Evolutionary conservation across 306 rosid genomes (phyloP).

Genomic region (Luffa acutangula): DNA sequence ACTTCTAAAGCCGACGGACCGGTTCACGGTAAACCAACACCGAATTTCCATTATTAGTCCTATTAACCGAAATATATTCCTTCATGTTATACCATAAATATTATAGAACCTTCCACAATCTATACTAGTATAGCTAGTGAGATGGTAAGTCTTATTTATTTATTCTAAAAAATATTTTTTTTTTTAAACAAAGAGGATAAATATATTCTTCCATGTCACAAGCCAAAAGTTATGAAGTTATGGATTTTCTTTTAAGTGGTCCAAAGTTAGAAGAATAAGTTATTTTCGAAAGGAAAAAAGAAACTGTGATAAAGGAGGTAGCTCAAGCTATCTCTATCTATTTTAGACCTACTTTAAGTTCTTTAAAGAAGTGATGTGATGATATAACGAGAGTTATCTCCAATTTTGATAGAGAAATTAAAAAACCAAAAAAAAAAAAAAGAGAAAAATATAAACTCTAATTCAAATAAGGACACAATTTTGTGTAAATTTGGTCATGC

Average conservation of each 20-base stretch:
- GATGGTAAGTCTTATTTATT: background rate
- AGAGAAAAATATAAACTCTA: no score
- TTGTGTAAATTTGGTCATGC: no score
- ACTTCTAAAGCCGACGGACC: background rate
- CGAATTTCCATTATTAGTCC: background rate
- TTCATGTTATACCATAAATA: no score
- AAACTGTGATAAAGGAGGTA: background rate
- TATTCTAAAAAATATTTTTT: no score
- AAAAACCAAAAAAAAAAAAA: no score
- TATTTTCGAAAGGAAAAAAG: background rate
- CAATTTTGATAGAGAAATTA: no score
- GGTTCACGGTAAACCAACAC: background rate
- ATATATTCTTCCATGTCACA: no score
- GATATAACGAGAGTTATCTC: background rate
- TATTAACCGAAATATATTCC: background rate
- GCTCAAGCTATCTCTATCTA: background rate
- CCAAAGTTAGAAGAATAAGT: background rate
- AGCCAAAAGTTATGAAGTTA: background rate
- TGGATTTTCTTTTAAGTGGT: background rate
- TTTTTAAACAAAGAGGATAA: no score
- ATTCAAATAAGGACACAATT: no score
- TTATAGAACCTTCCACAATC: background rate
- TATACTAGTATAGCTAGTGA: background rate
- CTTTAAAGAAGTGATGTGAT: background rate
- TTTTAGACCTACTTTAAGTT: background rate